These are phyloP conservation scores for Euphorbia tirucalli DNA, from an alignment of 345 rosid genomes.

Conservation along the genomic window DNA sequence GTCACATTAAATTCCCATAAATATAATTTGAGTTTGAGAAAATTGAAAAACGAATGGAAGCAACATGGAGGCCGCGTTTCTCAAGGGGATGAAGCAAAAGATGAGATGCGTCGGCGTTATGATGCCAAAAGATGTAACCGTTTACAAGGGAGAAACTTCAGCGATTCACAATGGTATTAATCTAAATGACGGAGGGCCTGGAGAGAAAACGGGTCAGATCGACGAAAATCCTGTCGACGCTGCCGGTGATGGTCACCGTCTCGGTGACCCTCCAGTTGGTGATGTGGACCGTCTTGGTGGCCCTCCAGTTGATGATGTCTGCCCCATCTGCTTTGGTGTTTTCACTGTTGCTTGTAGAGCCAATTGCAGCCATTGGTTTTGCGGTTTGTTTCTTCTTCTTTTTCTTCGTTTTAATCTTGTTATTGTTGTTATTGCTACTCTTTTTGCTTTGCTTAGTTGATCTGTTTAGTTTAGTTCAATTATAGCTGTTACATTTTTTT, in stretches of 20 bases:
- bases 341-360: slow-evolving; percentile 69
- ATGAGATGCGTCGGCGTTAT: neutral
- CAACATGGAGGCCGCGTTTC: neutral
- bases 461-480: neutral
- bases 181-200: slow-evolving; percentile 1
- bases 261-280: slow-evolving; percentile 54
- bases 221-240: neutral
- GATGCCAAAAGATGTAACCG: neutral
- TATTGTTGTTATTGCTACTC: neutral
- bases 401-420: slow-evolving; percentile 31
- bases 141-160: neutral
- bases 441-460: neutral
- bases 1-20: neutral
- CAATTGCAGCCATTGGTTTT: slow-evolving; percentile 90
- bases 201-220: slow-evolving; percentile 9
- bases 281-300: slow-evolving; percentile 35
- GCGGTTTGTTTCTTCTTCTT: slow-evolving; percentile 48
- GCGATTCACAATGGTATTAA: neutral
- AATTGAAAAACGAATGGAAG: neutral
- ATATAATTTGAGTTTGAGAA: neutral
- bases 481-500: neutral
- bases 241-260: neutral
- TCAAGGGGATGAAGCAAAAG: neutral
- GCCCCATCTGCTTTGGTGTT: slow-evolving; percentile 75
- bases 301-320: slow-evolving; percentile 78